These are phyloP conservation scores for Phytophthora palmivora DNA, from an alignment of 352 stramenopile species.

Conservation along the genomic window DNA sequence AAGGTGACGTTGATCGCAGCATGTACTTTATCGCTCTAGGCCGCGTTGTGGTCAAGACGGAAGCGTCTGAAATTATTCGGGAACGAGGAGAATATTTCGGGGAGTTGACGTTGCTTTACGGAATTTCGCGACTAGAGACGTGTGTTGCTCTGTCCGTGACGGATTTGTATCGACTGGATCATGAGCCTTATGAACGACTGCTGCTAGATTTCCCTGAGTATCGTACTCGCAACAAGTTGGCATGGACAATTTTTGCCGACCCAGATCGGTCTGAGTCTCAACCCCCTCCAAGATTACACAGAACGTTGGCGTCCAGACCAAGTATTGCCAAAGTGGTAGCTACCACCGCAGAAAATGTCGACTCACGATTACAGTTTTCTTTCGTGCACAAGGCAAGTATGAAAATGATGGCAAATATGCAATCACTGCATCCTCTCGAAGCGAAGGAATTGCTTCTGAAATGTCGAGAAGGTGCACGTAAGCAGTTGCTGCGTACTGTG, in stretches of 20 bases:
- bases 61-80: slow-evolving; percentile 52
- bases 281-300: background rate
- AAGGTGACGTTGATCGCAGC: slow-evolving; percentile 72
- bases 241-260: slow-evolving; percentile 50
- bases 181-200: slow-evolving; percentile 65
- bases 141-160: slow-evolving; percentile 61
- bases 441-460: slow-evolving; percentile 62
- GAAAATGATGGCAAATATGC: slow-evolving; percentile 53
- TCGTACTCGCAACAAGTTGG: slow-evolving; percentile 48
- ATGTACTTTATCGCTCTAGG: slow-evolving; percentile 87
- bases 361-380: slow-evolving; percentile 52
- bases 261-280: background rate
- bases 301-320: slow-evolving; percentile 14
- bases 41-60: slow-evolving; percentile 63
- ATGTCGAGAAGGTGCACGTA: slow-evolving; percentile 42
- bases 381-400: slow-evolving; percentile 58
- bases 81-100: slow-evolving; percentile 72
- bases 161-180: slow-evolving; percentile 77
- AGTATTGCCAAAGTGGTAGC: slow-evolving; percentile 14
- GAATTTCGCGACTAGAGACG: slow-evolving; percentile 66
- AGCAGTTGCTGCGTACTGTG: slow-evolving; percentile 22
- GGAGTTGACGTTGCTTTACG: slow-evolving; percentile 65
- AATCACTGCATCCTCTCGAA: slow-evolving; percentile 52
- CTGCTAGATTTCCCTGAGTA: slow-evolving; percentile 77
- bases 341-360: slow-evolving; percentile 21